phyloP scores from a whole-genome alignment of 768 basidiomycete species.

The Leucocoprinus leucothites region DNA sequence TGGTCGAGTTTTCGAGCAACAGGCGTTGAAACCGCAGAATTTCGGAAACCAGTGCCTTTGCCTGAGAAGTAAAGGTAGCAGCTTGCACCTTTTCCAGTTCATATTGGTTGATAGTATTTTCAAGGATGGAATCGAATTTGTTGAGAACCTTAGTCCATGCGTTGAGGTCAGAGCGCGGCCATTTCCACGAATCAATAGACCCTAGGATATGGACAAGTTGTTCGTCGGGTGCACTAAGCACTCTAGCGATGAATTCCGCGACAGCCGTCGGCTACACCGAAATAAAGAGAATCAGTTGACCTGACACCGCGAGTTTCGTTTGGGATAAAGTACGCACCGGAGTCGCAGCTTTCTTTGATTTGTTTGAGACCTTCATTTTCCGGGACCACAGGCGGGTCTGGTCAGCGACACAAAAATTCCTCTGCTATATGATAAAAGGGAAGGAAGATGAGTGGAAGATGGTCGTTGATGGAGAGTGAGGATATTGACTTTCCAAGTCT shows the following conservation, averaged over 20 bases:
- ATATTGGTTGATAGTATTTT: constrained; percentile 79
- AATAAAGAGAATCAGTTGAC: constrained; percentile 17
- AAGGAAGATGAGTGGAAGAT: neutral
- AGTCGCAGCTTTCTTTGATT: constrained; percentile 76
- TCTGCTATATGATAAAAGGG: neutral
- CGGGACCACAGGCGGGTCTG: constrained; percentile 42
- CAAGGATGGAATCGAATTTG: constrained; percentile 89
- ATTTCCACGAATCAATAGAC: constrained; percentile 81
- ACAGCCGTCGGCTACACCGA: constrained; percentile 69
- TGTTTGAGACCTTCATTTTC: constrained; percentile 86
- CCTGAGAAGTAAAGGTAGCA: constrained; percentile 69
- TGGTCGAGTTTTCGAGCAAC: constrained; percentile 95
- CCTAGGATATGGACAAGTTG: constrained; percentile 68
- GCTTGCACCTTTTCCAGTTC: constrained; percentile 82
- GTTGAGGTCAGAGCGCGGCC: constrained; percentile 95
- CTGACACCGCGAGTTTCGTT: constrained; percentile 16
- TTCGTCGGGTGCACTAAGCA: constrained; percentile 64
- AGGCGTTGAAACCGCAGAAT: constrained; percentile 88
- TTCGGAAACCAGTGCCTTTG: constrained; percentile 73
- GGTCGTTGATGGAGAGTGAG: constrained; percentile 9
- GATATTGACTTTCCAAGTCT: constrained; percentile 11
- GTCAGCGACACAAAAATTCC: constrained; percentile 23
- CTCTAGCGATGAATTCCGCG: constrained; percentile 71
- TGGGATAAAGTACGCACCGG: constrained; percentile 51
- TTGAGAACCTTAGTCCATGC: constrained; percentile 96